Percentiles rank a stretch among this genome's conserved stretches.
These are phyloP conservation scores for Penicillium lividum DNA, from an alignment of 495 filamentous ascomycete genomes.

Conservation along the genomic window DNA sequence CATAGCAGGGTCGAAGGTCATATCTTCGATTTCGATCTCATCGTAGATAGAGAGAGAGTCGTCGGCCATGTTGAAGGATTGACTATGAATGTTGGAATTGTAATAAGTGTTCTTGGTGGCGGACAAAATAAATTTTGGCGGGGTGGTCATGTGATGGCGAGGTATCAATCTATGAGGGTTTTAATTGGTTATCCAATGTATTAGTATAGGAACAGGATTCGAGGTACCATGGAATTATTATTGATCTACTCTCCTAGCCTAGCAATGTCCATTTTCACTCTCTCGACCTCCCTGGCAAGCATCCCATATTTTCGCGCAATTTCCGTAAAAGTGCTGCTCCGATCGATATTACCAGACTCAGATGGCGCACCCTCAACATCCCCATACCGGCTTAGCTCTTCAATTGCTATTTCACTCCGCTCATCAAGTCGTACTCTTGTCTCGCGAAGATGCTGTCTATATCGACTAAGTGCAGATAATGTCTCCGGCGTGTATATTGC, in stretches of 20 bases:
- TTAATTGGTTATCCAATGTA: background rate
- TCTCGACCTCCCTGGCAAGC: constrained; percentile 53
- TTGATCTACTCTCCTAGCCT: constrained; percentile 38
- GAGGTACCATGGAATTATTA: background rate
- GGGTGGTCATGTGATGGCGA: constrained; percentile 34
- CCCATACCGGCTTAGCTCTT: constrained; percentile 57
- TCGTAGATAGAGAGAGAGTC: constrained; percentile 81
- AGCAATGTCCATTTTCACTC: constrained; percentile 58
- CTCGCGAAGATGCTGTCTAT: constrained; percentile 54
- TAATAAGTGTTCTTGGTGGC: constrained; percentile 13
- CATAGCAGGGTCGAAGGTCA: constrained; percentile 82
- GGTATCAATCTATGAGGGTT: background rate
- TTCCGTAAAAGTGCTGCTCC: constrained; percentile 46
- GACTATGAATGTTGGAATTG: background rate
- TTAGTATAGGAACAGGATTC: too few relatives aligned
- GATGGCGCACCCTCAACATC: constrained; percentile 25
- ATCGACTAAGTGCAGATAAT: constrained; percentile 55
- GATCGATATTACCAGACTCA: constrained; percentile 15
- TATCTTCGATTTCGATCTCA: constrained; percentile 99
- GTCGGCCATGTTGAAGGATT: constrained; percentile 58
- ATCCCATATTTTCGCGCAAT: constrained; percentile 61
- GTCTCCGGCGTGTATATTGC: constrained; percentile 61
- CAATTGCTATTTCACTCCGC: constrained; percentile 40
- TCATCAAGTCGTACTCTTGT: constrained; percentile 51
- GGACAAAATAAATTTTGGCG: constrained; percentile 32